These are phyloP conservation scores for Nemania sp. DNA, from an alignment of 2,329 filamentous ascomycete species.

Conservation along the genomic window DNA sequence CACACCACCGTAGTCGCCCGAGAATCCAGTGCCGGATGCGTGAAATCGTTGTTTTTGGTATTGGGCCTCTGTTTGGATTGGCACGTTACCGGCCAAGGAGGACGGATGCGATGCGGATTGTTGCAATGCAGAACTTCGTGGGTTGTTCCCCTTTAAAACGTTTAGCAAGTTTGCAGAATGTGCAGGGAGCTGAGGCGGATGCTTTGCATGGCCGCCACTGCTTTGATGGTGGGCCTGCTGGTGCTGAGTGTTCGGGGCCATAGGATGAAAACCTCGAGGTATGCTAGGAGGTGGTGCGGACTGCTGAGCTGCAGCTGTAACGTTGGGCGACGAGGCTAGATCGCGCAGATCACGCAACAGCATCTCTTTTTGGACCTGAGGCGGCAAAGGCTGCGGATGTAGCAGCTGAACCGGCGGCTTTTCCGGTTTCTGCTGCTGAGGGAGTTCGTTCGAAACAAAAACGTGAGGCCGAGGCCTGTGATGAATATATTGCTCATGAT, in stretches of 20 bases:
- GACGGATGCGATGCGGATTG: conserved; percentile 20
- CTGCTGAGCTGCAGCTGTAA: conserved; percentile 30
- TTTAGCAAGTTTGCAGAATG: conserved; percentile 45
- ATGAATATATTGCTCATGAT: conserved; percentile 29
- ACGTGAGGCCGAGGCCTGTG: conserved; percentile 36
- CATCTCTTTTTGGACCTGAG: conserved; percentile 59
- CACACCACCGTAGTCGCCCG: conserved; percentile 26
- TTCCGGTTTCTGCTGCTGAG: conserved; percentile 37
- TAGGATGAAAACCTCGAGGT: conserved; percentile 32
- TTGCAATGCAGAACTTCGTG: conserved; percentile 26
- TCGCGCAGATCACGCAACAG: conserved; percentile 49
- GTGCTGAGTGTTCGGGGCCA: conserved; percentile 20
- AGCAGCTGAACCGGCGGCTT: conserved; percentile 42
- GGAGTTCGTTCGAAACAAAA: conserved; percentile 31
- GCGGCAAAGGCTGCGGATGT: conserved; percentile 58
- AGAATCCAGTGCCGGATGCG: conserved; percentile 16
- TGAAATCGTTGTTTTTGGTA: conserved; percentile 24
- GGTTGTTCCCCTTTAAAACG: conserved; percentile 46
- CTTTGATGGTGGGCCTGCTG: conserved; percentile 29
- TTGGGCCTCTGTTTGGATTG: conserved; percentile 18
- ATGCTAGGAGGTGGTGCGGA: conserved; percentile 22
- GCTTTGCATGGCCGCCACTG: conserved; percentile 16
- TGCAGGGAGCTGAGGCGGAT: conserved; percentile 32
- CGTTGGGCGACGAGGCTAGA: conserved; percentile 43
- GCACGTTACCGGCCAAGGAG: conserved; percentile 12